Evolutionary conservation across 805 yeast species (phyloP).

Genomic region (Candida nonsorbophila): DNA sequence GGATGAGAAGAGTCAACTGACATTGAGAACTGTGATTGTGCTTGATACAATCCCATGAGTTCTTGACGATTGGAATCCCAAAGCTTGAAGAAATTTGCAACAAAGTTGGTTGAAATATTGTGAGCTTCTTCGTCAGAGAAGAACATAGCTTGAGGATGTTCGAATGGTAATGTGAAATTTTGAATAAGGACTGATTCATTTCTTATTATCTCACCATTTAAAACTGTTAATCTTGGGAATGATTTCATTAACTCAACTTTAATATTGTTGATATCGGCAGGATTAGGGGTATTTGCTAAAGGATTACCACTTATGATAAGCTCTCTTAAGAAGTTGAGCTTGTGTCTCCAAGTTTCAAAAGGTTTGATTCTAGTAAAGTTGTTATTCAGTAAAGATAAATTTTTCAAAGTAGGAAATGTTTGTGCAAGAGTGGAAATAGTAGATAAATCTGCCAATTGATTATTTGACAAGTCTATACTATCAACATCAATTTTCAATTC

Average conservation of each 20-base stretch:
- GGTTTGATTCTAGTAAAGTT: slow-evolving; percentile 51
- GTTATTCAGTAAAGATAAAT: slow-evolving; percentile 78
- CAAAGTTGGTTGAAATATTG: slow-evolving; percentile 66
- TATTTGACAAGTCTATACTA: slow-evolving; percentile 64
- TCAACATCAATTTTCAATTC: slow-evolving; percentile 53
- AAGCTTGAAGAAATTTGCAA: slow-evolving; percentile 64
- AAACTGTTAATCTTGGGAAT: slow-evolving; percentile 75
- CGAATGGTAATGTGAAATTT: slow-evolving; percentile 53
- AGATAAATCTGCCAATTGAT: slow-evolving; percentile 53
- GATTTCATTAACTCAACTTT: slow-evolving; percentile 57
- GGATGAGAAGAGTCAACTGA: slow-evolving; percentile 74
- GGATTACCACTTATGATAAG: slow-evolving; percentile 79
- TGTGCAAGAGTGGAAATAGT: slow-evolving; percentile 60
- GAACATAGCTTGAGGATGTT: slow-evolving; percentile 57
- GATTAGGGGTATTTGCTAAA: slow-evolving; percentile 33
- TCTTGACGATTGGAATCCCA: slow-evolving; percentile 82
- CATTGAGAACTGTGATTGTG: slow-evolving; percentile 78
- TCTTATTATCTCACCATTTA: slow-evolving; percentile 76
- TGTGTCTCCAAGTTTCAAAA: slow-evolving; percentile 73
- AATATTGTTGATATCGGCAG: slow-evolving; percentile 33
- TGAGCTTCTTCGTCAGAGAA: slow-evolving; percentile 76
- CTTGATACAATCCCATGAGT: slow-evolving; percentile 68
- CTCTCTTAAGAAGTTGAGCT: slow-evolving; percentile 69
- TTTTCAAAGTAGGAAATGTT: slow-evolving; percentile 69
- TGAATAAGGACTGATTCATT: slow-evolving; percentile 57